Conservation (phyloP, 2,329 filamentous ascomycete genomes). For the Escovopsis sp. region DNA sequence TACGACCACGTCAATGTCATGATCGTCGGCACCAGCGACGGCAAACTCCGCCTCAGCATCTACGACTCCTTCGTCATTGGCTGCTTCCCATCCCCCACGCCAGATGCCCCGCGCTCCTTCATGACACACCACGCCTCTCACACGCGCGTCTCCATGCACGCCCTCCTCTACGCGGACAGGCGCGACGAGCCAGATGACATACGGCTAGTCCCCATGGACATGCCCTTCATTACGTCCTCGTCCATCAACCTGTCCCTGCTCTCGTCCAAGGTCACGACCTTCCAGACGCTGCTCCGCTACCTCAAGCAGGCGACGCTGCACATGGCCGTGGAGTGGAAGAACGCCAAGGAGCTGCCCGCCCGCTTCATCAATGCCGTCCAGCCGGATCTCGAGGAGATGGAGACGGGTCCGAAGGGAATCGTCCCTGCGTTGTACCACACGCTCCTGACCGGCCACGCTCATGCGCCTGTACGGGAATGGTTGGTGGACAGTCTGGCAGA, state of each 20-base stretch:
- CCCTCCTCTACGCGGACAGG: conserved; percentile 42
- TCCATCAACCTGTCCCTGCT: conserved; percentile 72
- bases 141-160: conserved; percentile 58
- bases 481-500: conserved; percentile 71
- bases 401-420: conserved; percentile 43
- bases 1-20: conserved; percentile 67
- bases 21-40: conserved; percentile 56
- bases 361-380: conserved; percentile 67
- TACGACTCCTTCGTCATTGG: conserved; percentile 78
- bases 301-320: conserved; percentile 66
- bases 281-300: conserved; percentile 79
- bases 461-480: conserved; percentile 68
- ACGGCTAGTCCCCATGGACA: conserved; percentile 58
- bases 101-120: conserved; percentile 12
- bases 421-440: conserved; percentile 70
- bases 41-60: conserved; percentile 60
- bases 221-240: conserved; percentile 67
- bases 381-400: conserved; percentile 50
- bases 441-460: conserved; percentile 68
- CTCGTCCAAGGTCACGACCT: conserved; percentile 70
- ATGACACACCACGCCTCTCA: conserved; percentile 54
- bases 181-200: conserved; percentile 17
- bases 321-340: conserved; percentile 70
- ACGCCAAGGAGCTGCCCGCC: conserved; percentile 60
- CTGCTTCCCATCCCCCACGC: conserved; percentile 36